Base-by-base conservation (phyloP, 2,329 filamentous ascomycete species). In the Ophidiomyces ophidiicola region DNA sequence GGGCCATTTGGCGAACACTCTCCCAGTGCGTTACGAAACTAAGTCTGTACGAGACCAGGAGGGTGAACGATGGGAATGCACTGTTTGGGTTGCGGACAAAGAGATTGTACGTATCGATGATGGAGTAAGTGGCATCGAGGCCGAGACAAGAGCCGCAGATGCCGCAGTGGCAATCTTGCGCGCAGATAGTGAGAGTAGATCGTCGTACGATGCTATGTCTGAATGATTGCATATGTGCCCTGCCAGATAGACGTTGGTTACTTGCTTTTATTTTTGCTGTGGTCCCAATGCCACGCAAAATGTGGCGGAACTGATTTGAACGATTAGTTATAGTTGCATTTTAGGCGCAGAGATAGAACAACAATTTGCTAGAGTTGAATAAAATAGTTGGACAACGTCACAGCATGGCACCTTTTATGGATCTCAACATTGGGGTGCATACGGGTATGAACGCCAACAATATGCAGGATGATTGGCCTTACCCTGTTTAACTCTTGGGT, bases 61-160 rank as follows among this genome's bases (percentile, higher is more conserved):
- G 17, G 36, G 17, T 30, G 45, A 25, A 30, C 17, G 15, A 30
- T 39, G 24, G 37, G 40, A 45, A 6, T 80, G 75, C 50, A 59
- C 54, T 32, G 61, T 80, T 4, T 47, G 59, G 20, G 56, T 81
- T 0, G 72, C 66, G 1, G 65, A 59, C 0, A 52, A 62, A 39
- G 48, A 63, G 12, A 53, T 78, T 17, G 67, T 63, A 0, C 55
- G 62, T 15, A 63, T 72, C 1, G 48, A 49, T 0, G 67, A 63
- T 6, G 71, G 69, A 2, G 46, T 71, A 0, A 67, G 55, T 29
- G 62, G 52, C 26, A 63, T 72, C 32, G 74, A 80, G 53, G 67
- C 70, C 6, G 64, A 68, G 57, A 69, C 67, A 0, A 69, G 57
- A 53, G 76, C 73, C 10, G 76, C 77, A 0, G 64, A 70, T 29